Evolutionary conservation across 805 yeast species (phyloP), one percentile per base, ranked within the genome.

Genomic region (Candida saitoana): DNA sequence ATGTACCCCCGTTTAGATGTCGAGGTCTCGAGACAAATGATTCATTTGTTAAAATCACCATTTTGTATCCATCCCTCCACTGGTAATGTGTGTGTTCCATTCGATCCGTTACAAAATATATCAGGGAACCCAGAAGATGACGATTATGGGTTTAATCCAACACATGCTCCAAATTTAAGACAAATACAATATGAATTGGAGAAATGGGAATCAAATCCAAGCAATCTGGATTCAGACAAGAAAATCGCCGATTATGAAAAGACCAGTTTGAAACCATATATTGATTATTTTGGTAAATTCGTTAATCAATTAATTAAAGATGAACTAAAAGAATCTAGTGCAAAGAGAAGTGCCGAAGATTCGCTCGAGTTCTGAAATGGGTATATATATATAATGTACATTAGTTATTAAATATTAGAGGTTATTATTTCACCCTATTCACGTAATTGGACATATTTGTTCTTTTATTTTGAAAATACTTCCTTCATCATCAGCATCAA

Each of bases 61-160:
- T 93, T 93, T 60, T 91, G 98, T 68, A 82, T 93, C 34, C 99
- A 93, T 61, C 99, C 99, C 2, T 82, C 88, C 2, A 93, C 99
- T 0, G 96, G 96, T 5, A 84, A 87, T 54, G 86, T 93, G 3
- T 93, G 98, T 77, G 96, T 93, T 5, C 96, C 98, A 0, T 84
- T 79, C 48, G 80, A 78, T 51, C 80, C 82, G 1, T 42, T 48
- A 3, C 56, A 65, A 31, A 69, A 67, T 47, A 49, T 69, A 27
- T 56, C 63, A 5, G 56, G 52, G 15, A 57, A 64, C 39, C 36
- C 41, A 18, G 64, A 59, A 2, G 71, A 69, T 45, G 74, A 67
- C 43, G 60, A 45, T 1, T 69, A 68, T 44, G 79, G 79, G 3
- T 93, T 91, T 56, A 80, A 84, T 52, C 97, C 97, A 2, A 74